phyloP scores from a whole-genome alignment of 306 rosid species.

The Dicorynia guianensis region DNA sequence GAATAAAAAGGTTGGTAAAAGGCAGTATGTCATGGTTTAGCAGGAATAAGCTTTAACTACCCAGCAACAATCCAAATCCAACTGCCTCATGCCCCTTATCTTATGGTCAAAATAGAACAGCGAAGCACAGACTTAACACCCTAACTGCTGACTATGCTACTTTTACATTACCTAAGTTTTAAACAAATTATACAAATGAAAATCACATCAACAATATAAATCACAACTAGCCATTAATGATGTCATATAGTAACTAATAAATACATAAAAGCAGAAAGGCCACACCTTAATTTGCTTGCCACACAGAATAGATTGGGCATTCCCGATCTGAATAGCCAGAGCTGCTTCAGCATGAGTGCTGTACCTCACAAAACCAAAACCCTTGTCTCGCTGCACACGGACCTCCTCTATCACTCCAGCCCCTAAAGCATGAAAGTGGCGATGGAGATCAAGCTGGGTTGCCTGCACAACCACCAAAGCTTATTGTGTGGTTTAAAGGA shows the following conservation, averaged over 20 bases:
- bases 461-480: constrained; percentile 54
- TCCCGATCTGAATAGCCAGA: constrained; percentile 94
- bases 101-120: not conserved
- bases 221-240: not conserved
- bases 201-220: not conserved
- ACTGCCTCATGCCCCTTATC: not conserved
- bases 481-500: constrained; percentile 14
- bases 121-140: not conserved
- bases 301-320: constrained; percentile 69
- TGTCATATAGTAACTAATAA: not conserved
- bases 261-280: not conserved
- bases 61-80: not conserved
- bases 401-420: constrained; percentile 97
- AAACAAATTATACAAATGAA: not conserved
- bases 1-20: too few relatives aligned
- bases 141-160: too few relatives aligned
- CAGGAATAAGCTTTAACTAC: not conserved
- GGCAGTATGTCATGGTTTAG: too few relatives aligned
- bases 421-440: constrained; percentile 88
- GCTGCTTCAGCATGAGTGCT: constrained; percentile 91
- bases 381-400: constrained; percentile 94
- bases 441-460: constrained; percentile 89
- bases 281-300: constrained; percentile 90
- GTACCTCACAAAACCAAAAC: constrained; percentile 96
- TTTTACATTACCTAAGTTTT: too few relatives aligned